phyloP scores from a whole-genome alignment of 805 yeast genomes.

The Schizosaccharomyces octosporus region DNA sequence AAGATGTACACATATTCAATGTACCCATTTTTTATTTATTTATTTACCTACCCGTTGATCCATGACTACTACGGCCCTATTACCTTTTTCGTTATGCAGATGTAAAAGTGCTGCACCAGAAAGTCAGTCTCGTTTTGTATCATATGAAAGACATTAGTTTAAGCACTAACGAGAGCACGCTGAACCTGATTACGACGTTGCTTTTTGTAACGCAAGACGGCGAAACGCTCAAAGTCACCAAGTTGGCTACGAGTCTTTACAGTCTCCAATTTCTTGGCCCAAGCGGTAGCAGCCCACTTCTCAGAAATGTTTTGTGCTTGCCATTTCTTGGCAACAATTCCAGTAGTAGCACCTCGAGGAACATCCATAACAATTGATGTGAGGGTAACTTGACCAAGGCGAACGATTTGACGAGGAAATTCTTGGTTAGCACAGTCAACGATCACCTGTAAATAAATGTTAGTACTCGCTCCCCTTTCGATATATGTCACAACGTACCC shows the following conservation, averaged over 20 bases:
- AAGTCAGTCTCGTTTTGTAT: too few species aligned
- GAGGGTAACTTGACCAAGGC: conserved; percentile 69
- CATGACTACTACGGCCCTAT: too few species aligned
- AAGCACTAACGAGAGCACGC: neutral
- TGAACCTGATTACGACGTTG: conserved; percentile 21
- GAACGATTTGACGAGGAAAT: conserved; percentile 77
- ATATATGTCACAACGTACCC: neutral
- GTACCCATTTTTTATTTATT: too few species aligned
- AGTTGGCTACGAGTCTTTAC: conserved; percentile 80
- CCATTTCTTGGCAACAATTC: conserved; percentile 77
- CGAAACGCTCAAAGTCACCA: conserved; percentile 98
- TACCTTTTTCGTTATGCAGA: too few species aligned
- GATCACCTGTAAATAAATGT: conserved; percentile 34
- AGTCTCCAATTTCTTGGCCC: conserved; percentile 97
- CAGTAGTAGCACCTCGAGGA: conserved; percentile 86
- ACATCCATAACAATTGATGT: conserved; percentile 72
- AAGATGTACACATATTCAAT: too few species aligned
- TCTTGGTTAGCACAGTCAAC: conserved; percentile 83
- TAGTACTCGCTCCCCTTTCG: neutral
- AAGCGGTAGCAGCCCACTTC: conserved; percentile 79
- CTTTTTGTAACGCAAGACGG: conserved; percentile 88
- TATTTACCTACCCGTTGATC: too few species aligned
- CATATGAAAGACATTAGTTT: neutral
- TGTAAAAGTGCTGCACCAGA: too few species aligned
- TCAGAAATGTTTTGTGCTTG: conserved; percentile 63